phyloP scores from a whole-genome alignment of 192 early-diverging fungal genomes.

The Tieghemiomyces parasiticus region DNA sequence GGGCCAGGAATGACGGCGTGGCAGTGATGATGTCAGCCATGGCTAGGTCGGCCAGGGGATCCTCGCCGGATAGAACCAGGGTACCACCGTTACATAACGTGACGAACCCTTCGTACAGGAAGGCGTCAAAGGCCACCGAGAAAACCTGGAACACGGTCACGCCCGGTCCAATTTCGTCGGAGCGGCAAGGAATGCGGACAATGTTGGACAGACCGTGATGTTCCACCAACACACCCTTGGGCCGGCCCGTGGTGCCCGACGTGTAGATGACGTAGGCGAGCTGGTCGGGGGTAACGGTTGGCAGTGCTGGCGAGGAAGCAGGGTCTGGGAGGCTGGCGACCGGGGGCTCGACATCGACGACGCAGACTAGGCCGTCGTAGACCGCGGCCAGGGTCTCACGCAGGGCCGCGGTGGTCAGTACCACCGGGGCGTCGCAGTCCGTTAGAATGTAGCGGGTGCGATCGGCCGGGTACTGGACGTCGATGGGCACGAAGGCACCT shows the following conservation, averaged over 20 bases:
- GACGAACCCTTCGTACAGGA: background rate
- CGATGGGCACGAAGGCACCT: conserved; percentile 3
- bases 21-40: too few relatives aligned
- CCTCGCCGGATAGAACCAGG: background rate
- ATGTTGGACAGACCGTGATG: background rate
- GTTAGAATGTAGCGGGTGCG: background rate
- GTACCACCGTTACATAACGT: background rate
- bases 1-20: background rate
- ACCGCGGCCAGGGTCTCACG: background rate
- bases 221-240: conserved; percentile 8
- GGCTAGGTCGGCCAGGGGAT: background rate
- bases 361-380: background rate
- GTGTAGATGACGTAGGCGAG: conserved; percentile 10
- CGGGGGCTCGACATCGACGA: background rate
- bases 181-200: background rate
- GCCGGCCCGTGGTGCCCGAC: conserved; percentile 5
- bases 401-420: background rate
- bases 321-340: background rate
- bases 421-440: background rate
- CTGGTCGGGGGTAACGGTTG: background rate
- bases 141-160: background rate
- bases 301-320: background rate
- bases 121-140: conserved; percentile 1
- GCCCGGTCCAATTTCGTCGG: background rate
- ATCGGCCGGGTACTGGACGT: background rate